phyloP scores from a whole-genome alignment of 371 early-diverging fungal species.

The Fennellomyces sp. region DNA sequence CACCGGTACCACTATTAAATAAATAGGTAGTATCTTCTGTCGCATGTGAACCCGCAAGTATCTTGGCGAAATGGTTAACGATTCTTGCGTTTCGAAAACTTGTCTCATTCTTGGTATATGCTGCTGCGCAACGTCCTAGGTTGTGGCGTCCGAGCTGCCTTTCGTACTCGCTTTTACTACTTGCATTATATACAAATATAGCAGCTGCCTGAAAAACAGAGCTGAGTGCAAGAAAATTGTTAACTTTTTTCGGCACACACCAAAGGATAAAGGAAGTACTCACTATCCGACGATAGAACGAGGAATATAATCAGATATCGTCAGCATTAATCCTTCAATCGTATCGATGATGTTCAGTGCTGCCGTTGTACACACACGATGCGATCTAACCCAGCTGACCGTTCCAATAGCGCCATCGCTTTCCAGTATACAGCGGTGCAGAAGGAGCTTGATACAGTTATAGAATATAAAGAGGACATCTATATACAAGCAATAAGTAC shows the following conservation, averaged over 20 bases:
- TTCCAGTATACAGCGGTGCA: conserved; percentile 16
- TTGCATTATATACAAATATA: conserved; percentile 42
- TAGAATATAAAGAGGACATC: conserved; percentile 8
- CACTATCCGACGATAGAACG: conserved; percentile 43
- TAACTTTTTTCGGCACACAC: not conserved
- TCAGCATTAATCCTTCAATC: conserved; percentile 13
- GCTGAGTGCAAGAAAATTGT: conserved; percentile 11
- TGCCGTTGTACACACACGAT: conserved; percentile 31
- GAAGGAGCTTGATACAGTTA: conserved; percentile 20
- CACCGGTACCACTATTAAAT: no score
- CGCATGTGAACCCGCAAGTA: no score
- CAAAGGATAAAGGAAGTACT: no score
- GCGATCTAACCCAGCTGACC: conserved; percentile 24
- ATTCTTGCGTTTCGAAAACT: not conserved
- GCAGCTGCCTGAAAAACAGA: conserved; percentile 43
- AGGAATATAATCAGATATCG: conserved; percentile 26
- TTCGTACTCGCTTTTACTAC: conserved; percentile 25
- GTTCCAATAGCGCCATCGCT: conserved; percentile 8
- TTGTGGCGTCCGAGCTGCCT: conserved; percentile 20
- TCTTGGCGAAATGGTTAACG: not conserved
- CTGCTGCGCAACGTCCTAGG: conserved; percentile 22
- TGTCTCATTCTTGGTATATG: conserved; percentile 15
- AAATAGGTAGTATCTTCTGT: no score
- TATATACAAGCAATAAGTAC: not conserved
- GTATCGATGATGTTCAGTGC: conserved; percentile 26